Conservation (phyloP, 164 flowering plant genomes). For the Kalanchoe fedtschenkoi region DNA sequence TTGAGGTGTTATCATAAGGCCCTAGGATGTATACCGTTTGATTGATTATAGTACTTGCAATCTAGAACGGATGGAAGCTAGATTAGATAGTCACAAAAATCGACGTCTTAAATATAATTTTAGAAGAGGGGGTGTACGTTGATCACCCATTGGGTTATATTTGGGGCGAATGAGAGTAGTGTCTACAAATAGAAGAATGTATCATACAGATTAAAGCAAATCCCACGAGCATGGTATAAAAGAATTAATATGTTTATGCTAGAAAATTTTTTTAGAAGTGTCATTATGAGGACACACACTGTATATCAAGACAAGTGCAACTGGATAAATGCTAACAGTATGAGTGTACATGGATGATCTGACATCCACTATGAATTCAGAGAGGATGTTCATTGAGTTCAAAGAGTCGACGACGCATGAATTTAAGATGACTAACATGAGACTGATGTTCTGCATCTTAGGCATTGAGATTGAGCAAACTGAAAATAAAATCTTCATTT, state of each 20-base stretch:
- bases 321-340: not conserved
- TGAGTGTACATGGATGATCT: not conserved
- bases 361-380: not conserved
- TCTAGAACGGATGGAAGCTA: not conserved
- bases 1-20: not conserved
- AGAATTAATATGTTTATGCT: not conserved
- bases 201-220: not conserved
- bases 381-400: not conserved
- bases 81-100: not conserved
- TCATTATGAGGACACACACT: too few species aligned
- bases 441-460: not conserved
- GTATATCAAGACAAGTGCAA: not conserved
- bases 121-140: not conserved
- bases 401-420: not conserved
- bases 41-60: not conserved
- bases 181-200: not conserved
- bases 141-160: not conserved
- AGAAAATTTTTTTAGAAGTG: not conserved
- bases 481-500: not conserved
- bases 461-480: not conserved
- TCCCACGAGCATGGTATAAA: not conserved
- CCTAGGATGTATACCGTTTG: not conserved
- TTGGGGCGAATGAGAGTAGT: not conserved
- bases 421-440: not conserved
- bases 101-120: not conserved